Evolutionary conservation across 2,329 filamentous ascomycete genomes (phyloP).

Genomic region (Coniochaeta prunicola): DNA sequence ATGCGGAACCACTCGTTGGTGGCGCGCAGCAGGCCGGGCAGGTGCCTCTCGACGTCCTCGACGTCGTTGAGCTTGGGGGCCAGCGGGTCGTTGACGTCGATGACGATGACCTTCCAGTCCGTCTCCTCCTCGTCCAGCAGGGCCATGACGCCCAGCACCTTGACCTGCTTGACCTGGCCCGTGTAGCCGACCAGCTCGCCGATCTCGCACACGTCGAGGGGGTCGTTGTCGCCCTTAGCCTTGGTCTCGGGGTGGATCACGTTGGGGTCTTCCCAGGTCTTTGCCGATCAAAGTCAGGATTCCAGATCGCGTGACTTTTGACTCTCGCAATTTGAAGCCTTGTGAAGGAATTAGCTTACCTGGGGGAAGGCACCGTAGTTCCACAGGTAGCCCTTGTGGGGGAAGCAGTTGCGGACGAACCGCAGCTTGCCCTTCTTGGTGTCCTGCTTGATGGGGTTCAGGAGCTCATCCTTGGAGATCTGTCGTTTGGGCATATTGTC

Average conservation of each 20-base stretch:
- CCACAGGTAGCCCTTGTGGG: conserved; percentile 99
- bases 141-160: conserved; percentile 98
- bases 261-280: conserved; percentile 99
- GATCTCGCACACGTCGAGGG: conserved; percentile 98
- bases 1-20: conserved; percentile 99
- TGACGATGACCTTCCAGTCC: conserved; percentile 99
- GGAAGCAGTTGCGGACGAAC: conserved; percentile 99
- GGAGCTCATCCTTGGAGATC: conserved; percentile 98
- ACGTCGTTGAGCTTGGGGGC: conserved; percentile 96
- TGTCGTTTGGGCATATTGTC: conserved; percentile 25
- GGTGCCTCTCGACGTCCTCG: conserved; percentile 97
- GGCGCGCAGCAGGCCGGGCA: conserved; percentile 90
- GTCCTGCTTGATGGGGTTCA: conserved; percentile 99
- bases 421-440: conserved; percentile 99
- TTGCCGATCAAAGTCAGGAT: conserved; percentile 27
- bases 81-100: conserved; percentile 95
- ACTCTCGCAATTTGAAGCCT: not conserved
- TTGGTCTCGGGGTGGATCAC: conserved; percentile 96
- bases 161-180: conserved; percentile 99
- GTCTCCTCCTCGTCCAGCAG: conserved; percentile 99
- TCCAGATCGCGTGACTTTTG: not conserved
- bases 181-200: conserved; percentile 94
- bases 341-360: conserved; percentile 45
- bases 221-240: conserved; percentile 99
- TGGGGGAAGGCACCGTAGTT: conserved; percentile 99